Percentiles rank a stretch among this genome's conserved stretches.
Conservation (phyloP, 2,329 filamentous ascomycete species). For the Apiospora saccharicola region DNA sequence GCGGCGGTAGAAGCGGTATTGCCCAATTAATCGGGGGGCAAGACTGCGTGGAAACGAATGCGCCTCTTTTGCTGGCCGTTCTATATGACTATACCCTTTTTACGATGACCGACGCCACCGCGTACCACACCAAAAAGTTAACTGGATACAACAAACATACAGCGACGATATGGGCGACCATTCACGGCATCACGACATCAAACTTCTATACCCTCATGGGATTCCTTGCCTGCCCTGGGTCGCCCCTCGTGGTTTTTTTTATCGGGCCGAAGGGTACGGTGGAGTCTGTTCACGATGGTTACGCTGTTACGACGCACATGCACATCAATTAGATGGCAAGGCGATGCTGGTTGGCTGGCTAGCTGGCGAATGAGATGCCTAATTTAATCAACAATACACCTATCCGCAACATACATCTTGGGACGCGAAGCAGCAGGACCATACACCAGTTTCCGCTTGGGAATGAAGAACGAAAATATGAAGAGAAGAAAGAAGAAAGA, state of each 20-base stretch:
- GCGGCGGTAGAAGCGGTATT: constrained; percentile 20
- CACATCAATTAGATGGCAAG: constrained; percentile 43
- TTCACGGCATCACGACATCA: constrained; percentile 46
- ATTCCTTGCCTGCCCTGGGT: constrained; percentile 29
- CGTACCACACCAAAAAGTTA: constrained; percentile 35
- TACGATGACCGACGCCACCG: constrained; percentile 38
- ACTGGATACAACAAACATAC: constrained; percentile 46
- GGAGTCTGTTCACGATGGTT: constrained; percentile 45
- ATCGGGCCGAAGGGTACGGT: constrained; percentile 30
- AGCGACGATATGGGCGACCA: constrained; percentile 46
- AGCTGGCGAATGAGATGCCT: constrained; percentile 24
- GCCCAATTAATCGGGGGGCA: constrained; percentile 8
- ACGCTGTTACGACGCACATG: constrained; percentile 48
- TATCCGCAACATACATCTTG: constrained; percentile 20
- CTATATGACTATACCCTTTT: constrained; percentile 38
- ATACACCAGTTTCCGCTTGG: constrained; percentile 17
- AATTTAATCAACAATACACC: constrained; percentile 24
- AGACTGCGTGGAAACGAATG: neutral
- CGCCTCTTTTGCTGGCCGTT: constrained; percentile 10
- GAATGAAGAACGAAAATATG: constrained; percentile 22
- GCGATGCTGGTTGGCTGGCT: constrained; percentile 30
- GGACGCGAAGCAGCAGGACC: constrained; percentile 16
- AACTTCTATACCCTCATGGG: constrained; percentile 44
- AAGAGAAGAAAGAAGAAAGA: constrained; percentile 18
- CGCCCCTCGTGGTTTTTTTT: constrained; percentile 9